These are phyloP conservation scores for Penicillium sp. DNA, from an alignment of 2,329 filamentous ascomycete genomes.

Conservation along the genomic window DNA sequence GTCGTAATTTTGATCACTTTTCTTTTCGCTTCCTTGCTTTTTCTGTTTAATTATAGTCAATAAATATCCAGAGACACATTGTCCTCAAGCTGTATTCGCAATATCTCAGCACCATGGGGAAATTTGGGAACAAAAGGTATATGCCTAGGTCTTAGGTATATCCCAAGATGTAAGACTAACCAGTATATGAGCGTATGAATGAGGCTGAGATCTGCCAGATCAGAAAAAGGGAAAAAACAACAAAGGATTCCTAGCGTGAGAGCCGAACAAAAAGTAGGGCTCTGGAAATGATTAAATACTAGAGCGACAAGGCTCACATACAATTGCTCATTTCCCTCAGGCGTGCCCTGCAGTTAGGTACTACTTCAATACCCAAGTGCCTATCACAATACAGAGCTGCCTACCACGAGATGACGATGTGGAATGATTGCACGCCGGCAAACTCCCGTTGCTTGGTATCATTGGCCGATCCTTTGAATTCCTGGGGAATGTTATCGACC, in stretches of 20 bases:
- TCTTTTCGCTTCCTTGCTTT: neutral
- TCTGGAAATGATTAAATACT: constrained; percentile 12
- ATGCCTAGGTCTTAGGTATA: neutral
- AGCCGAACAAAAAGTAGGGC: neutral
- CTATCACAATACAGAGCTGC: constrained; percentile 16
- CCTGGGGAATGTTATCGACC: constrained; percentile 28
- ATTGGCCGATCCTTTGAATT: constrained; percentile 26
- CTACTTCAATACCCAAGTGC: constrained; percentile 12
- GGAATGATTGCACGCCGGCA: constrained; percentile 20
- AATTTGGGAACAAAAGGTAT: neutral
- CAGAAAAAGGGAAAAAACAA: neutral
- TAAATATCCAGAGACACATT: neutral
- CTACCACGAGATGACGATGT: constrained; percentile 24
- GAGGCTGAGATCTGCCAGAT: constrained; percentile 15
- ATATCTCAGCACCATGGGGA: neutral
- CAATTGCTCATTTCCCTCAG: constrained; percentile 11
- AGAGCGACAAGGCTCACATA: neutral
- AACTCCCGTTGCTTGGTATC: constrained; percentile 13
- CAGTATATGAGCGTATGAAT: constrained; percentile 4
- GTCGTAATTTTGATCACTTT: neutral
- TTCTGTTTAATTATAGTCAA: neutral
- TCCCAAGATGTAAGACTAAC: neutral
- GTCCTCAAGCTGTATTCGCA: neutral
- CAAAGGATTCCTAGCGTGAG: neutral
- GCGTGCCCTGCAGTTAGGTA: constrained; percentile 12